These are phyloP conservation scores for Gastrodia elata DNA, from an alignment of 106 monocot species.

Conservation along the genomic window DNA sequence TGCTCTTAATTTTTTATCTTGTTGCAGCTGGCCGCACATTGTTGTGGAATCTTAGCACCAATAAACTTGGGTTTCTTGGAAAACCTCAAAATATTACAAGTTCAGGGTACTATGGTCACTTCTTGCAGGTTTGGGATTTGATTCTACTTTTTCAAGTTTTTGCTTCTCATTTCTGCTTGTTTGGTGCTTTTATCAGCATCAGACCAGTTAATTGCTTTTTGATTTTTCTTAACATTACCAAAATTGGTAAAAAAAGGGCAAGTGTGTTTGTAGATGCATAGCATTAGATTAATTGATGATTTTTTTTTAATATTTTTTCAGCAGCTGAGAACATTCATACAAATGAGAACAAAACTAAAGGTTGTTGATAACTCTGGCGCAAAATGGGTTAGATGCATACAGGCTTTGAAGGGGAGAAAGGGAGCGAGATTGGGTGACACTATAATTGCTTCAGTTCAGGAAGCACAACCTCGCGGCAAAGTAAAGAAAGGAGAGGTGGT, in stretches of 20 bases:
- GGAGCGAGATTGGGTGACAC: slow-evolving; percentile 74
- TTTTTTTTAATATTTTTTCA: slow-evolving; percentile 19
- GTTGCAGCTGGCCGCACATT: slow-evolving; percentile 28
- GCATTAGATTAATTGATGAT: not conserved
- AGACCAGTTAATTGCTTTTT: not conserved
- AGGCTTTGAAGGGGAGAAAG: slow-evolving; percentile 63
- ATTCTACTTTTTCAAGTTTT: not conserved
- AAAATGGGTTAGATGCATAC: slow-evolving; percentile 89
- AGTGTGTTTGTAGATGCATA: not conserved
- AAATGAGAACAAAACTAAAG: slow-evolving; percentile 90
- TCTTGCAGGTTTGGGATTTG: slow-evolving; percentile 35
- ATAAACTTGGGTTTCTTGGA: slow-evolving; percentile 15
- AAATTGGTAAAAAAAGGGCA: not conserved
- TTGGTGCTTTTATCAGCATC: not conserved
- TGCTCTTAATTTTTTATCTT: not conserved
- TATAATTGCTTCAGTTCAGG: slow-evolving; percentile 78
- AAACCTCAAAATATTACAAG: slow-evolving; percentile 9
- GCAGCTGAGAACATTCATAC: slow-evolving; percentile 87
- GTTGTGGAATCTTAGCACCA: slow-evolving; percentile 32
- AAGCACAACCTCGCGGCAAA: slow-evolving; percentile 79
- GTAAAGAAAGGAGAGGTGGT: slow-evolving; percentile 92
- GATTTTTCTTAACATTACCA: not conserved
- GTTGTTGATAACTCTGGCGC: slow-evolving; percentile 93
- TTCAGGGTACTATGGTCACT: slow-evolving; percentile 11
- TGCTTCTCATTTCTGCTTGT: not conserved